These are phyloP conservation scores for Puccinia triticina DNA, from an alignment of 1,284 basidiomycete species.

Conservation along the genomic window DNA sequence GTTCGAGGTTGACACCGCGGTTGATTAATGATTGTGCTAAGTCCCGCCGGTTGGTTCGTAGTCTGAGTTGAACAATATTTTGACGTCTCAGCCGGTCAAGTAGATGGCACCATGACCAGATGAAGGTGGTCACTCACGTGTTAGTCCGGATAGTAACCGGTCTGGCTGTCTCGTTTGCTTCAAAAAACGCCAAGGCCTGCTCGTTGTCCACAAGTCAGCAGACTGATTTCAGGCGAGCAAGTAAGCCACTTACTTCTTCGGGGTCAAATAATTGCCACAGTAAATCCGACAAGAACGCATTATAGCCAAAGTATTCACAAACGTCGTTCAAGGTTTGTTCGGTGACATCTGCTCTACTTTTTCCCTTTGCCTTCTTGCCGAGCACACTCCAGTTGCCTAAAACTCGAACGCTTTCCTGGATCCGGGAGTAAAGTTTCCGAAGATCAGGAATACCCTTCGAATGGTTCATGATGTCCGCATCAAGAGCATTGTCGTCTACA, in stretches of 20 bases:
- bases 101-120: conserved; percentile 8
- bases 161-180: conserved; percentile 92
- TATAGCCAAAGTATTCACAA: conserved; percentile 95
- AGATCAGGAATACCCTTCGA: conserved; percentile 46
- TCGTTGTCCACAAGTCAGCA: not conserved
- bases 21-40: conserved; percentile 93
- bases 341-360: conserved; percentile 72
- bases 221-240: not conserved
- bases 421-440: conserved; percentile 63
- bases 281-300: conserved; percentile 91
- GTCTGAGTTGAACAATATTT: conserved; percentile 53
- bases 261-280: conserved; percentile 91
- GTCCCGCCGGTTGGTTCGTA: conserved; percentile 88
- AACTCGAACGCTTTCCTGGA: conserved; percentile 82
- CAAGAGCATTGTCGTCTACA: conserved; percentile 50
- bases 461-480: conserved; percentile 50
- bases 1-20: conserved; percentile 93
- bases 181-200: conserved; percentile 96
- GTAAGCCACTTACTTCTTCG: conserved; percentile 71
- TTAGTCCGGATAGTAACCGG: conserved; percentile 98
- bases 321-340: conserved; percentile 87
- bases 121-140: conserved; percentile 65
- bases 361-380: conserved; percentile 30
- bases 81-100: not conserved
- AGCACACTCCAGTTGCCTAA: conserved; percentile 67